Percentiles rank a stretch among this genome's conserved stretches.
Conservation (phyloP, 1,284 basidiomycete species). For the Trametes sp. region DNA sequence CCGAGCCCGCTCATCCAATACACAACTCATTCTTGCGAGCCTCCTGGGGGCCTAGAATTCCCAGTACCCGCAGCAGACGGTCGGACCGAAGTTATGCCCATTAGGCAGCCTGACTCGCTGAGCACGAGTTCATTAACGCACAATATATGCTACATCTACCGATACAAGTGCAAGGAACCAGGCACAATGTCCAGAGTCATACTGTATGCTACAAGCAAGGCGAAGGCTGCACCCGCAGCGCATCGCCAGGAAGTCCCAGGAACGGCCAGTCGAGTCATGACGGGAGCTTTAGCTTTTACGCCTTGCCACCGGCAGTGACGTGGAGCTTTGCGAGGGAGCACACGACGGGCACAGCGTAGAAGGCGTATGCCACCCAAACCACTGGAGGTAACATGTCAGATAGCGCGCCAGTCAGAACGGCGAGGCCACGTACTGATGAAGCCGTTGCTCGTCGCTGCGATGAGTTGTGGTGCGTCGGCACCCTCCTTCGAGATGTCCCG, state of each 20-base stretch:
- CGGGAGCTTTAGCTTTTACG: slow-evolving; percentile 16
- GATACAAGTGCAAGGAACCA: slow-evolving; percentile 22
- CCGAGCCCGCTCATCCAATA: not conserved
- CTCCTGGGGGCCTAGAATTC: too few relatives aligned
- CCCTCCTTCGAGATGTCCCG: slow-evolving; percentile 60
- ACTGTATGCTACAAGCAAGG: slow-evolving; percentile 15
- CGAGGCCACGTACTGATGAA: slow-evolving; percentile 69
- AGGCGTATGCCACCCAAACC: slow-evolving; percentile 80
- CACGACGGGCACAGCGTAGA: slow-evolving; percentile 74
- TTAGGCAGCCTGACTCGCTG: not conserved
- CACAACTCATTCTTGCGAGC: not conserved
- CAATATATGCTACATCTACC: slow-evolving; percentile 26
- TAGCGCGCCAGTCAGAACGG: not conserved
- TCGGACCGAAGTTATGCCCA: not conserved
- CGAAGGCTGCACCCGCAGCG: slow-evolving; percentile 18
- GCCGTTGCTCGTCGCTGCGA: slow-evolving; percentile 72
- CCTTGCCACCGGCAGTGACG: slow-evolving; percentile 47
- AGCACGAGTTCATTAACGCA: not conserved
- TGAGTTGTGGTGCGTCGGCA: slow-evolving; percentile 59
- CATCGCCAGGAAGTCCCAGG: not conserved
- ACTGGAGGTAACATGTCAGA: slow-evolving; percentile 50
- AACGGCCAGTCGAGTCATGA: not conserved
- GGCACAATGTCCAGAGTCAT: slow-evolving; percentile 11
- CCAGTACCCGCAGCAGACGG: not conserved
- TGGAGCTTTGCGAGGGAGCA: slow-evolving; percentile 77